Evolutionary conservation across 108 stramenopile genomes (phyloP).

Genomic region (Stephanodiscus minutulus): DNA sequence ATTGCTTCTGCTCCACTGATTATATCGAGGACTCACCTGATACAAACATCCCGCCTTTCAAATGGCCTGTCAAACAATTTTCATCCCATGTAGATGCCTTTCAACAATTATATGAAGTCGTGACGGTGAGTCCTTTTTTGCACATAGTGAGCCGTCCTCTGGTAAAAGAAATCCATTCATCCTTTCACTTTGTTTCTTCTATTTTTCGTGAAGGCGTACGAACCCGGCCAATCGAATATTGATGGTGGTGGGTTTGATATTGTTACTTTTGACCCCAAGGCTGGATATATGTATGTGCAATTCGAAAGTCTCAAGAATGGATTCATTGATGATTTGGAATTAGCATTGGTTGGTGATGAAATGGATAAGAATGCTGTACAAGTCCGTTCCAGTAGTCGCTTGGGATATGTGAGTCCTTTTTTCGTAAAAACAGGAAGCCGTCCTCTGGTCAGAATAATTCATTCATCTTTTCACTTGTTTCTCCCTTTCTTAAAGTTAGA

Average conservation of each 20-base stretch:
- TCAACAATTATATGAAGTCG: slow-evolving; percentile 57
- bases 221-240: slow-evolving; percentile 76
- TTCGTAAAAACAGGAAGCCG: not conserved
- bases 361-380: slow-evolving; percentile 53
- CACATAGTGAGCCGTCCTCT: too few species aligned
- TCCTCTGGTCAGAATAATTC: not conserved
- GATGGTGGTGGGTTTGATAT: slow-evolving; percentile 91
- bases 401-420: slow-evolving; percentile 57
- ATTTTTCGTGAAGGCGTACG: slow-evolving; percentile 69
- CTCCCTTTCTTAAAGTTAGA: slow-evolving; percentile 49
- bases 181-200: too few species aligned
- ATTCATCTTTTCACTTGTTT: not conserved
- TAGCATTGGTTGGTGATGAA: slow-evolving; percentile 51
- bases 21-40: slow-evolving; percentile 65
- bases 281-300: slow-evolving; percentile 77
- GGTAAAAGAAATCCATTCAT: too few species aligned
- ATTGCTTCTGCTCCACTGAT: slow-evolving; percentile 87
- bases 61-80: slow-evolving; percentile 49
- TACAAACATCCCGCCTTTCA: slow-evolving; percentile 71
- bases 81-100: slow-evolving; percentile 58
- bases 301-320: slow-evolving; percentile 87
- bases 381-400: slow-evolving; percentile 70
- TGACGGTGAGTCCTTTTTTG: too few species aligned
- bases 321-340: slow-evolving; percentile 76
- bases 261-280: slow-evolving; percentile 61